Evolutionary conservation across 331 rosid genomes (phyloP), one percentile per base, ranked within the genome.

Genomic region (Pyracantha coccinea): DNA sequence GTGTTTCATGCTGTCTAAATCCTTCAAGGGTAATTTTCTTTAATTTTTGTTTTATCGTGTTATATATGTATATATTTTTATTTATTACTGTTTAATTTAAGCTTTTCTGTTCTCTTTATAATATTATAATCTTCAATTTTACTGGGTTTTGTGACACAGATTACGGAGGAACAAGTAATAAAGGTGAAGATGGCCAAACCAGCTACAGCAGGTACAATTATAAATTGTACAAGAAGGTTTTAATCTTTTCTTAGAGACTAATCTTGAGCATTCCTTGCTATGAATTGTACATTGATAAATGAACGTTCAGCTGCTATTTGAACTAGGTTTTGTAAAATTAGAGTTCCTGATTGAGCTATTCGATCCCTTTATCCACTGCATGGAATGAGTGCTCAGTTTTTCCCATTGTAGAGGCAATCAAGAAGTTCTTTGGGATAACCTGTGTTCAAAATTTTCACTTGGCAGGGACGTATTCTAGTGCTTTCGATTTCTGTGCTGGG

Each of bases 1-100:
- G 98, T 77, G 97, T 93, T 88, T 91, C 98, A 21, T 93, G 98
- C 86, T 93, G 98, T 85, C 84, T 86, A 78, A 85, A 85, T 84
- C 98, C 98, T 57, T 82, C 86, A 17, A 23, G 50, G 94, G 98
- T 90, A 88, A 72, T 75, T 72, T 75, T 68, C 19, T 68, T 8
- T 2, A 24, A 17, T 25, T 38, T 54, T 66, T 74, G 24, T 33
- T 58, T 29, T 33, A 67, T 52, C 7, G 3, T 11, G 15, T 12
- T 41, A 13, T 44, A 44, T 44, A 12, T 44, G 6, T 44, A 12
- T 44, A 4, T 44, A 44, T 14, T 64, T 61, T 60, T 29, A 20
- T 68, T 77, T 76, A 69, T 20, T 15, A 27, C 2, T 31, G 6
- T 57, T 47, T n/a, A 4, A 8, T 71, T 32, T 32, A 24, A 71